Percentiles rank a stretch among this genome's conserved stretches.
Conservation (phyloP, 495 filamentous ascomycete genomes). For the Penicillium crystallinum region DNA sequence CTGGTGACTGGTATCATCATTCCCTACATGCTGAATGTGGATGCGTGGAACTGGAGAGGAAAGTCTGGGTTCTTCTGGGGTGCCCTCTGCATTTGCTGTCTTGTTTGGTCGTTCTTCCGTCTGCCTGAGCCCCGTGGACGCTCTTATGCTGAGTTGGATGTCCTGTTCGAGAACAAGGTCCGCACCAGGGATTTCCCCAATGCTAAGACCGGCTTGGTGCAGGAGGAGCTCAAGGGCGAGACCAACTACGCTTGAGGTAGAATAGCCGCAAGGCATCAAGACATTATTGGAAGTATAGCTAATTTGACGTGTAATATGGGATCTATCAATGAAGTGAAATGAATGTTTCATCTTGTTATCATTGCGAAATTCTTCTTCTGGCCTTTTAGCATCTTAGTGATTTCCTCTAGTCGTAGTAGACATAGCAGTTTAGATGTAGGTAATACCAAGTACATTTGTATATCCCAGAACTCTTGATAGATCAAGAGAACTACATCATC, state of each 20-base stretch:
- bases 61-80: constrained; percentile 68
- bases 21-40: constrained; percentile 63
- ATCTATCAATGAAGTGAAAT: not conserved
- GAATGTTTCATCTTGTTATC: not conserved
- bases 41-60: constrained; percentile 56
- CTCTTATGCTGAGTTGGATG: constrained; percentile 55
- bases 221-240: not conserved
- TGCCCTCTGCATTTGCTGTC: constrained; percentile 40
- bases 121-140: constrained; percentile 57
- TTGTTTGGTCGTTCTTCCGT: constrained; percentile 45
- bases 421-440: too few species aligned
- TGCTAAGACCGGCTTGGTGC: constrained; percentile 6
- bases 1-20: constrained; percentile 60
- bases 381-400: too few species aligned
- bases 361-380: too few species aligned
- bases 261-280: not conserved
- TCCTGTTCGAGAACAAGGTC: constrained; percentile 33
- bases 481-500: too few species aligned
- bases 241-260: not conserved
- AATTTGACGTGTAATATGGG: not conserved
- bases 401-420: too few species aligned
- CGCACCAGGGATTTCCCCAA: constrained; percentile 22
- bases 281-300: not conserved
- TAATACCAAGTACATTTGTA: too few species aligned
- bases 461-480: not conserved